A percentile compares a stretch with the other conserved stretches of the same genome.
Conservation (phyloP, 805 yeast genomes). For the Pichia ethanolica region DNA sequence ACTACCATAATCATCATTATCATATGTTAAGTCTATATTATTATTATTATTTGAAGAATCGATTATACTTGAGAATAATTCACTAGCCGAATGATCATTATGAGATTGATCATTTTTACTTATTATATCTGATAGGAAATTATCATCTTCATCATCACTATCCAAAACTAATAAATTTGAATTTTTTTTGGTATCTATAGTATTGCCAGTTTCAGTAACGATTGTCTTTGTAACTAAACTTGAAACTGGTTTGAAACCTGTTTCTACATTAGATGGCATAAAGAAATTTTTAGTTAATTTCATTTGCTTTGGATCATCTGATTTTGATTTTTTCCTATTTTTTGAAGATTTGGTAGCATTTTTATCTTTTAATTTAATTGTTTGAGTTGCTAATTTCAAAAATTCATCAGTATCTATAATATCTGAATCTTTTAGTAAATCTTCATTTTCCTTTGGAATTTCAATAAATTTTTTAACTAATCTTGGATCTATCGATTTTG, state of each 20-base stretch:
- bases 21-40: slow-evolving; percentile 1
- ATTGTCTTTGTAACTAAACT: background rate
- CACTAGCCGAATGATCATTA: slow-evolving; percentile 1
- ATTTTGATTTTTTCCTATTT: background rate
- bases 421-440: slow-evolving; percentile 40
- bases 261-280: slow-evolving; percentile 66
- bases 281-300: slow-evolving; percentile 41
- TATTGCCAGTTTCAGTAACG: background rate
- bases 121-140: background rate
- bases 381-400: slow-evolving; percentile 57
- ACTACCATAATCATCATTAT: background rate
- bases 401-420: slow-evolving; percentile 47
- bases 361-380: slow-evolving; percentile 33
- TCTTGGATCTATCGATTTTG: slow-evolving; percentile 44
- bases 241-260: slow-evolving; percentile 54
- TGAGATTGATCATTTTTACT: background rate
- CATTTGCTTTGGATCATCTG: slow-evolving; percentile 12
- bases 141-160: slow-evolving; percentile 7
- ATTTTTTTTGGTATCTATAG: background rate
- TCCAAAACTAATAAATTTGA: background rate
- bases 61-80: background rate
- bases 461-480: slow-evolving; percentile 52
- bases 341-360: background rate
- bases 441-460: slow-evolving; percentile 64
- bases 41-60: background rate